These are phyloP conservation scores for Periconia sp. DNA, from an alignment of 2,329 filamentous ascomycete genomes.

Conservation along the genomic window DNA sequence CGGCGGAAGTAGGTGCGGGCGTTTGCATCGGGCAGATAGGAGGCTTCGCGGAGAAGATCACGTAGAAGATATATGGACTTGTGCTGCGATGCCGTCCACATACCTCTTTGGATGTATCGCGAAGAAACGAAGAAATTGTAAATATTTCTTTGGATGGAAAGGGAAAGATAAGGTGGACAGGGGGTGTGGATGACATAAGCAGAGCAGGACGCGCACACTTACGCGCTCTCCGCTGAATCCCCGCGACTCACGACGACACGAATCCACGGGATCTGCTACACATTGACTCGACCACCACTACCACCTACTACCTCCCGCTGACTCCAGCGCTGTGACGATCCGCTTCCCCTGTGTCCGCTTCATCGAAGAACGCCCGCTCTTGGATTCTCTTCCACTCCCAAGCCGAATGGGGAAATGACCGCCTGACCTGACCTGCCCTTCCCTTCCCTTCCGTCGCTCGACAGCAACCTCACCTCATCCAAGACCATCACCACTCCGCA, in stretches of 20 bases:
- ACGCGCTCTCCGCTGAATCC: slow-evolving; percentile 15
- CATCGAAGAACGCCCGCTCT: background rate
- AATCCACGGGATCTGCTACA: background rate
- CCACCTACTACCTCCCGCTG: background rate
- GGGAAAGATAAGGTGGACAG: background rate
- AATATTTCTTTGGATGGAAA: background rate
- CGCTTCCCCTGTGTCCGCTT: background rate
- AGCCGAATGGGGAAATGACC: background rate
- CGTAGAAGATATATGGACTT: slow-evolving; percentile 53
- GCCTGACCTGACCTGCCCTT: background rate
- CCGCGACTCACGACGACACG: background rate
- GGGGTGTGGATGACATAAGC: background rate
- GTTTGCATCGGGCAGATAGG: slow-evolving; percentile 61
- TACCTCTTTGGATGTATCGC: background rate
- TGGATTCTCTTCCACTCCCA: background rate
- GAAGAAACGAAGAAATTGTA: too few species aligned
- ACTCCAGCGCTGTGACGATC: too few species aligned
- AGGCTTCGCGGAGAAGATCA: slow-evolving; percentile 59
- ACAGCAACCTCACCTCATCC: background rate
- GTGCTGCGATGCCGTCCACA: slow-evolving; percentile 17
- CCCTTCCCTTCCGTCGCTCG: background rate
- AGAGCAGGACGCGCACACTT: slow-evolving; percentile 11
- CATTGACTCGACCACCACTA: background rate
- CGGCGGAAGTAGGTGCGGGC: slow-evolving; percentile 54
- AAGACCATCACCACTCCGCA: background rate